Evolutionary conservation across 108 stramenopile species (phyloP), one percentile per base, ranked within the genome.

Genomic region (Bacterosira constricta): DNA sequence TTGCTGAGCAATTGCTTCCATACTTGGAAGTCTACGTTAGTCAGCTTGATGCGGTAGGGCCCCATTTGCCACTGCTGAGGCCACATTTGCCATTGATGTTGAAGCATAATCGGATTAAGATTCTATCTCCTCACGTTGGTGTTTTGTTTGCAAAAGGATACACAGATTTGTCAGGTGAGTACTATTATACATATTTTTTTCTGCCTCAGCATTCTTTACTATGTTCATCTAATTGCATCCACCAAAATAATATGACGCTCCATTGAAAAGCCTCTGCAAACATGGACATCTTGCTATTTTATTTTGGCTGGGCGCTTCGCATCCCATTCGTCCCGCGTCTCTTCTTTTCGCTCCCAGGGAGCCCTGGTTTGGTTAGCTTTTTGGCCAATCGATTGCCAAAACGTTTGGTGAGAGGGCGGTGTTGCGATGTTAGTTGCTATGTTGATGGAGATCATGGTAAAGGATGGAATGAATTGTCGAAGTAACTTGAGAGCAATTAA

Each of bases 211-310:
- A 12, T 0, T 31, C 7, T n/a, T 42, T 30, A 27, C 58, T 17
- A 18, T 27, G 2, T 3, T 27, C 34, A 37, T 46, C 56, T 46
- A 17, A 12, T 9, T 41, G 25, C 0, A 20, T 10, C 13, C n/a
- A n/a, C n/a, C n/a, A n/a, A n/a, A n/a, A n/a, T n/a, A n/a, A 25
- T 31, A 32, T 51, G 10, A 26, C 42, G 15, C 39, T 42, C 11
- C 38, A 18, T 39, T 42, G 36, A 21, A 37, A 21, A 77, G 83
- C 86, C 25, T 80, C 77, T 38, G 88, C 85, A 25, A 87, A 91
- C 68, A 79, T 87, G 75, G 90, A 91, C 50, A 81, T 91, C 8
- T 67, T 91, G 61, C 44, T 91, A n/a, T 91, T 78, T 53, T 91
- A 79, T 59, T 84, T 91, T 49, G 87, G 88, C 0, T 91, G 90